These are phyloP conservation scores for Pythium rishiriense DNA, from an alignment of 352 stramenopile species.

Conservation along the genomic window DNA sequence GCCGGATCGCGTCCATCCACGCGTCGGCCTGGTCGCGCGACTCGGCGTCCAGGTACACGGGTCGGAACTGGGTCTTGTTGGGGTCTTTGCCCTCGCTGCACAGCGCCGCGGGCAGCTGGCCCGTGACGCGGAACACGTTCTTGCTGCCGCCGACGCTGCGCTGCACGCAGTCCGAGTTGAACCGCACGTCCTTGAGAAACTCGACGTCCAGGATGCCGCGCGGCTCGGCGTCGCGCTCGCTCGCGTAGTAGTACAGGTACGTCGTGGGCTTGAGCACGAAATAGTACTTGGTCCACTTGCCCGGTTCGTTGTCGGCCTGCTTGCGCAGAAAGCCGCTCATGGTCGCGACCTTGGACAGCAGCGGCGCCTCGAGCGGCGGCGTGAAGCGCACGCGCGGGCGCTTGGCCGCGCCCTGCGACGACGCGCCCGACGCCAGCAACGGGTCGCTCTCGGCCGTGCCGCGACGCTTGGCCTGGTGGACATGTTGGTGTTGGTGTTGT, in stretches of 20 bases:
- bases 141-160: conserved; percentile 60
- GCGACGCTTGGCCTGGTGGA: background rate
- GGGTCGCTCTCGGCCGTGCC: background rate
- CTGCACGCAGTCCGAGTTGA: conserved; percentile 75
- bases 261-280: conserved; percentile 76
- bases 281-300: conserved; percentile 80
- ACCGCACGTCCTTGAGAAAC: conserved; percentile 74
- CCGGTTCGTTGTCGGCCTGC: conserved; percentile 78
- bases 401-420: background rate
- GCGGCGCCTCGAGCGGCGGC: conserved; percentile 41
- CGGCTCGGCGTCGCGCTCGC: conserved; percentile 27
- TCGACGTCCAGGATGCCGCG: conserved; percentile 79
- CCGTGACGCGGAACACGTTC: conserved; percentile 71
- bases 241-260: conserved; percentile 85
- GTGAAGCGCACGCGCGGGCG: conserved; percentile 55
- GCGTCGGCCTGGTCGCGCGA: conserved; percentile 44
- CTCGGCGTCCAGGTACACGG: conserved; percentile 67
- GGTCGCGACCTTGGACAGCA: conserved; percentile 49
- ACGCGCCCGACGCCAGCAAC: background rate
- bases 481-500: background rate
- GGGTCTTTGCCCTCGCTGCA: conserved; percentile 18
- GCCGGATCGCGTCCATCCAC: conserved; percentile 74
- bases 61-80: conserved; percentile 45
- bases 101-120: conserved; percentile 48
- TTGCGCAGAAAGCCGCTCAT: conserved; percentile 69